Evolutionary conservation across 176 grass and related monocot species (phyloP), one percentile per base, ranked within the genome.

Genomic region (Avena sativa): DNA sequence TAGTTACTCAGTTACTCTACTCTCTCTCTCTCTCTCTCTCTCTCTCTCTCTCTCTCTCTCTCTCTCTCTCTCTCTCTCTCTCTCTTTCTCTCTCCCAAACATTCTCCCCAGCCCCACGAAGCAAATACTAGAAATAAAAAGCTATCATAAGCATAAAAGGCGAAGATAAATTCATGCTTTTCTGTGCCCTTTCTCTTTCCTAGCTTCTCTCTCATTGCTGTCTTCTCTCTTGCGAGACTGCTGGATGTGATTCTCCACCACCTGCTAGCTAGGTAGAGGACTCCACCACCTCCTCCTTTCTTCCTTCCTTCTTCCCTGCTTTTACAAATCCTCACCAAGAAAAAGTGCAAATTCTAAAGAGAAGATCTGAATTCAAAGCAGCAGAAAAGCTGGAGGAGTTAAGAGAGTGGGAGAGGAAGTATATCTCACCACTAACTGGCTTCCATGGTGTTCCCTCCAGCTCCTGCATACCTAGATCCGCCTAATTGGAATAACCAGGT

Each of bases 401-500:
- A 14, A 84, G 71, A 80, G 86, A 60, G 77, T 51, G 59, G 15
- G 69, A n/a, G 72, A 66, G 32, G 58, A 76, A 85, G 61, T 88
- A 91, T 91, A 81, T 85, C 51, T 84, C 90, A 81, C 81, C 76
- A 76, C 78, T 86, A 90, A 90, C 68, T 87, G 61, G 68, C 79
- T 86, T 74, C 89, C 91, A 98, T 98, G 95, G 95, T 93, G 89
- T 95, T 95, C 87, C 88, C 88, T 90, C 93, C 95, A 64, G 83
- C 92, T 87, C 89, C 95, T 89, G 86, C 89, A 84, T 95, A 92
- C 83, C 86, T 92, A 95, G 95, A 98, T 98, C 93, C 93, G 83
- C 91, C 86, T 75, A 93, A 95, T 75, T 98, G 95, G 95, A 95
- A 95, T 81, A 88, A 85, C 91, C 93, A 94, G 93, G 91, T 95